A percentile compares a stretch with the other conserved stretches of the same genome.
Evolutionary conservation across 108 stramenopile genomes (phyloP).

Genomic region (Pinguiococcus pyrenoidosus): DNA sequence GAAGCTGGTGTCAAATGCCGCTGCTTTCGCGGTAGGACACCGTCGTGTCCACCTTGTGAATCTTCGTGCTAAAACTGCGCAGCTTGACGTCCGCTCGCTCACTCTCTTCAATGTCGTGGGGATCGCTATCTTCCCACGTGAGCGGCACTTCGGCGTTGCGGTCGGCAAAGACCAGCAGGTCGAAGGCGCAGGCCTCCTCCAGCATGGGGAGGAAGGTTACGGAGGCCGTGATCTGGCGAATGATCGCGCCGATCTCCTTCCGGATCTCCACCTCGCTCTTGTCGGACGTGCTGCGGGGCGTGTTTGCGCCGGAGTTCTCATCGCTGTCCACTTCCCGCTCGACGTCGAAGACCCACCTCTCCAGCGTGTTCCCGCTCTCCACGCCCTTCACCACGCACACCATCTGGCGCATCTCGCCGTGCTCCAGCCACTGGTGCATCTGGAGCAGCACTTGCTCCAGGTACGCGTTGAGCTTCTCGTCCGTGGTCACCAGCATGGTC

Average conservation of each 20-base stretch:
- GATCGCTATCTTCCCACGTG: slow-evolving; percentile 94
- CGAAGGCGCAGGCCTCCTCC: slow-evolving; percentile 91
- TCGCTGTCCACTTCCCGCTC: slow-evolving; percentile 41
- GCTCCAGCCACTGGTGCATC: slow-evolving; percentile 72
- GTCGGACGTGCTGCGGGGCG: not conserved
- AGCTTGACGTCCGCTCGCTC: slow-evolving; percentile 82
- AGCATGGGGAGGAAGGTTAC: slow-evolving; percentile 92
- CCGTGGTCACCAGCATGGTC: slow-evolving; percentile 84
- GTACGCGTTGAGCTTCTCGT: slow-evolving; percentile 74
- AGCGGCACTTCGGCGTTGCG: slow-evolving; percentile 64
- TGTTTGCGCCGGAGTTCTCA: slow-evolving; percentile 1
- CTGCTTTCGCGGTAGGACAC: slow-evolving; percentile 71
- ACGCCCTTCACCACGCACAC: slow-evolving; percentile 89
- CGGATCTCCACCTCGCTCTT: slow-evolving; percentile 57
- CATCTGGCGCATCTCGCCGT: slow-evolving; percentile 73
- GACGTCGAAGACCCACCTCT: slow-evolving; percentile 96
- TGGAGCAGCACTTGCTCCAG: slow-evolving; percentile 74
- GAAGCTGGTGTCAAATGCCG: no score
- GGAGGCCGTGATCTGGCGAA: slow-evolving; percentile 89
- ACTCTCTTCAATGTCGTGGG: slow-evolving; percentile 81
- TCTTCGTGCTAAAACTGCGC: slow-evolving; percentile 79
- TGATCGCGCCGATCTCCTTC: slow-evolving; percentile 88
- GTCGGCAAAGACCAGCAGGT: slow-evolving; percentile 86
- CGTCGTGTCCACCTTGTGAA: slow-evolving; percentile 79
- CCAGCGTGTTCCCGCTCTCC: slow-evolving; percentile 81